Evolutionary conservation across 306 rosid genomes (phyloP).

Genomic region (Sicyos edulis): DNA sequence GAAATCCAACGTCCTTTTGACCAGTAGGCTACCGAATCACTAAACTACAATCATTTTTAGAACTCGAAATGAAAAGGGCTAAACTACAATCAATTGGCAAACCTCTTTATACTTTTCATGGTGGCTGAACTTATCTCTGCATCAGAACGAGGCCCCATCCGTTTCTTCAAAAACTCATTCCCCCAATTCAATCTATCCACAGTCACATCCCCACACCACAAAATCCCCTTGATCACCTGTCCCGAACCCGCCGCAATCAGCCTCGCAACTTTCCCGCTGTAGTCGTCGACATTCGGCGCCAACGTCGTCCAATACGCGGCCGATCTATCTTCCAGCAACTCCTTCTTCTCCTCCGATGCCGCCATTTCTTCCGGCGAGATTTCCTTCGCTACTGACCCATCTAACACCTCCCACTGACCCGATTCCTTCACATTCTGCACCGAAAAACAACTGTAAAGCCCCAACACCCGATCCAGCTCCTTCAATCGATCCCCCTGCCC

Average conservation of each 20-base stretch:
- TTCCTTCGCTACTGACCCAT: conserved; percentile 37
- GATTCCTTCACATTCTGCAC: conserved; percentile 41
- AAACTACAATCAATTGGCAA: not conserved
- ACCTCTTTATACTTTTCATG: conserved; percentile 47
- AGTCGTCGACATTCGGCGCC: conserved; percentile 94
- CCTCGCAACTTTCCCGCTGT: conserved; percentile 45
- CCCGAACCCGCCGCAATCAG: conserved; percentile 82
- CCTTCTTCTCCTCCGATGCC: conserved; percentile 31
- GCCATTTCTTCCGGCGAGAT: conserved; percentile 45
- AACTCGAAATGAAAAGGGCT: not conserved
- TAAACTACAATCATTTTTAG: not conserved
- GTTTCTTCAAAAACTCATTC: conserved; percentile 52
- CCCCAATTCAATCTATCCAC: conserved; percentile 84
- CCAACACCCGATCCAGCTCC: conserved; percentile 56
- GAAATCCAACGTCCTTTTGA: no score
- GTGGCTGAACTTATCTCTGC: conserved; percentile 49
- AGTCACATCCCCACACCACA: conserved; percentile 84
- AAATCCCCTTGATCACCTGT: conserved; percentile 61
- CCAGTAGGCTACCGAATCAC: not conserved
- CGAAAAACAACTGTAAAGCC: conserved; percentile 53
- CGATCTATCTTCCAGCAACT: conserved; percentile 40
- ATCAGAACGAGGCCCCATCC: conserved; percentile 38
- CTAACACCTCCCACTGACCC: conserved; percentile 47
- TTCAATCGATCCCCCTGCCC: conserved; percentile 43
- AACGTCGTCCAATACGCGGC: conserved; percentile 83